Evolutionary conservation across 192 early-diverging fungal species (phyloP), one percentile per base, ranked within the genome.

Genomic region (Coemansia sp.): DNA sequence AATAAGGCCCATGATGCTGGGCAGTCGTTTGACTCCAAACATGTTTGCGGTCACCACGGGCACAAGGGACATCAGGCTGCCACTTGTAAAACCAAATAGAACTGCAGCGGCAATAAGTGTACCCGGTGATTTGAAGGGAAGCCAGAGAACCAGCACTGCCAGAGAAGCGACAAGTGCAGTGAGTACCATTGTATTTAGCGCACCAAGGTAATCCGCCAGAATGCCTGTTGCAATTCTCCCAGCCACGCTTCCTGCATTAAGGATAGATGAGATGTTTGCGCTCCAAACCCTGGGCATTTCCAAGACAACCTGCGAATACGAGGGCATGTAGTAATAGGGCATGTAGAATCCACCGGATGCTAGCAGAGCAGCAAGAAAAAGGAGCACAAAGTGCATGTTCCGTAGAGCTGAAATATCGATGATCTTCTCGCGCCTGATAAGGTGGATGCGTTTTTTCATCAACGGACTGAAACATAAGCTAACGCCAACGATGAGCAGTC

Each of bases 401-500:
- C 14, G 27, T 2, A 77, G 28, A 7, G 55, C 42, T 11, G 19
- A 1, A 29, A 61, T 17, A 41, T 71, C 74, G 15, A 77, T 52
- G 15, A 71, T 60, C 45, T 64, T 60, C 23, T 71, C 68, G 23
- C 65, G 56, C 2, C 38, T 56, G 1, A 57, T 14, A 7, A 68
- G 53, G 29, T 57, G 30, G 1, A 77, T 34, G n/a, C 68, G 68
- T 15, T 45, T 67, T 25, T 61, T 59, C 65, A 77, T 64, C 27
- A 77, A 41, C 27, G 42, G 61, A 10, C 65, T 63, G 11, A 40
- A 22, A 6, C 23, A 45, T 0, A 31, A n/a, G 20, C 58, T 31
- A 1, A 63, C 41, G 0, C 11, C 68, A 27, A 84, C 75, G 0
- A 71, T 48, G 6, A 88, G 67, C 13, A 87, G 57, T 14, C 85